Evolutionary conservation across 129 eudicot genomes (phyloP), one percentile per base, ranked within the genome.

Genomic region (Escallonia rubra): DNA sequence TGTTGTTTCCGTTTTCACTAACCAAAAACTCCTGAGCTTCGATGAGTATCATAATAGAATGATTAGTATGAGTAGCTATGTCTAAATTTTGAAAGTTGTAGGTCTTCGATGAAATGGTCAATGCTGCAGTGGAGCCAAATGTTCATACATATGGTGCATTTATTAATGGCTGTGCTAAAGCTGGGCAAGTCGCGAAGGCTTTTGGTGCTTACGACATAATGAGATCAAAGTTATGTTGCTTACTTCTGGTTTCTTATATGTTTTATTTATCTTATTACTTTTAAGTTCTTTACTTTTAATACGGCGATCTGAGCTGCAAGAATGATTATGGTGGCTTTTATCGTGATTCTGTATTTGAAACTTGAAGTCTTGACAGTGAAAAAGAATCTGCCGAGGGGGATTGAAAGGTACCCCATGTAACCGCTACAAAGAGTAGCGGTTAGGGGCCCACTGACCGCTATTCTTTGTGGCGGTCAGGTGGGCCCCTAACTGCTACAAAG

Each of bases 81-180:
- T 46, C 56, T 63, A 34, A 23, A 23, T 54, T 9, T 5, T 2
- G 34, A 40, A 15, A 58, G 47, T 73, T 83, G 71, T 64, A 94
- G 99, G 99, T 94, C 66, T 94, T 94, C 65, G 95, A 94, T 81
- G 97, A 94, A 80, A 94, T 94, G 99, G 93, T 94, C 40, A 94
- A 85, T 74, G 59, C 74, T 63, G 99, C 88, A 70, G 80, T 87
- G 66, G 97, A 86, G 70, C 99, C 99, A 59, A 94, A 81, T 78
- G 76, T 85, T 74, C 90, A 89, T 79, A 94, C 99, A 58, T 94
- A 89, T 75, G 95, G 99, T 75, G 97, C 97, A 69, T 97, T 94
- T 75, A 94, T 94, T 69, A 97, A 89, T 64, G 99, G 99, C 69
- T 94, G 99, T 77, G 99, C 95, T 59, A 94, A 86, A 83, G 95